Evolutionary conservation across 1,284 basidiomycete genomes (phyloP), one percentile per base, ranked within the genome.

Genomic region (Puccinia brachypodii): DNA sequence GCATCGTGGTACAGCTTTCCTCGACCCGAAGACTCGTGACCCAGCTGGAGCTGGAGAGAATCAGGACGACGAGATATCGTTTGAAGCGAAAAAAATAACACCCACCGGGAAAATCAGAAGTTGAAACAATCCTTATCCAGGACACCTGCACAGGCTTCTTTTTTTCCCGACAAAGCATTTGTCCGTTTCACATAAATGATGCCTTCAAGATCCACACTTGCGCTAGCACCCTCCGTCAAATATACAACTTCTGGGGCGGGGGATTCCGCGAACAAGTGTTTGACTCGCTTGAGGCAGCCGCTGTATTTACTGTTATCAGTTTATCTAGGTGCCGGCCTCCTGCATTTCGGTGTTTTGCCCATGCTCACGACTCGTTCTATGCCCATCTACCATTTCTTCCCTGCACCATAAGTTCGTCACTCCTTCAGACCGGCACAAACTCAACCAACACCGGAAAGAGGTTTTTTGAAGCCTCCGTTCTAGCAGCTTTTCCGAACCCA

Each of bases 101-200:
- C 25, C 28, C 25, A 58, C 2, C 56, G 56, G 22, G 25, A 14
- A 62, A 62, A 62, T 62, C 60, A 62, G 60, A 62, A 62, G 31
- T 36, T 62, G 60, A 62, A 62, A 62, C 60, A 62, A 6, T 8
- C 33, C 38, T 36, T 25, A 6, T 28, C 56, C 7, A 28, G 3
- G 4, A 58, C 56, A 25, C n/a, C 7, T 28, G 31, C 4, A 16
- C 56, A 28, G 9, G 22, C 6, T 22, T 53, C 50, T 4, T 53
- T 22, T 62, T 19, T 62, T 62, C 11, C 38, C 60, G 31, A 28
- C 38, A 33, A 36, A 62, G 60, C 60, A 16, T 36, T 62, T 16
- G 33, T 62, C 11, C 60, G 60, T 36, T 62, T 62, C 60, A 62
- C 28, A 62, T 62, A 33, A n/a, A 36, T 62, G 28, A 62, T 62